Evolutionary conservation across 176 grass and related monocot species (phyloP), one percentile per base, ranked within the genome.

Genomic region (Eragrostis nindensis): DNA sequence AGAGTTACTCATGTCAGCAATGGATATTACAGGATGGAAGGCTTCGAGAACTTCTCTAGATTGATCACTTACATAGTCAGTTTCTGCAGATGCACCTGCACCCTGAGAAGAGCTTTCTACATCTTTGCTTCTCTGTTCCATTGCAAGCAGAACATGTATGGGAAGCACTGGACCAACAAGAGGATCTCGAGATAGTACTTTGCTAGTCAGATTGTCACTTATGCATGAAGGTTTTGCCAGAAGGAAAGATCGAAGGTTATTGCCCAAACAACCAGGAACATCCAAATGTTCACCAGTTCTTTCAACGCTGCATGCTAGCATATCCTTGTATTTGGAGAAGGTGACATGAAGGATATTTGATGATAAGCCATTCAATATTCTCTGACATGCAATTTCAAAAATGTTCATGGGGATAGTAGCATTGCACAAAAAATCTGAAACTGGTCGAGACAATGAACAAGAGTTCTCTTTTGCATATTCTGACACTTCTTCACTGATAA

Each of bases 91-190:
- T 59, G 77, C 79, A n/a, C n/a, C n/a, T n/a, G n/a, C n/a, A 80
- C 21, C 62, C 62, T 67, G 14, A 36, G 57, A 86, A 74, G n/a
- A 56, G 54, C 42, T 79, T 24, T 76, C 81, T 24, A 66, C 36
- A 61, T 60, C 78, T 47, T 68, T 83, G 74, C 70, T 71, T 72
- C 29, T 93, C 71, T 91, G 74, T 78, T 93, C 84, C 69, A 95
- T 78, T 78, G 92, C 85, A 85, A 98, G 88, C 78, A 98, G 90
- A 89, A 93, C 83, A 70, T 60, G 84, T 71, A 95, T 17, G n/a
- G 96, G 92, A 12, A 98, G 83, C 49, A 95, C 86, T 66, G 96
- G 92, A 55, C 90, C 96, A 32, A 98, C 81, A 78, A 95, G 84
- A 80, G 43, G 46, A 75, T 89, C 57, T 68, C 36, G 70, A 83